Percentiles rank a stretch among this genome's conserved stretches.
Conservation (phyloP, 2,329 filamentous ascomycete species). For the Hypoxylon sp. region DNA sequence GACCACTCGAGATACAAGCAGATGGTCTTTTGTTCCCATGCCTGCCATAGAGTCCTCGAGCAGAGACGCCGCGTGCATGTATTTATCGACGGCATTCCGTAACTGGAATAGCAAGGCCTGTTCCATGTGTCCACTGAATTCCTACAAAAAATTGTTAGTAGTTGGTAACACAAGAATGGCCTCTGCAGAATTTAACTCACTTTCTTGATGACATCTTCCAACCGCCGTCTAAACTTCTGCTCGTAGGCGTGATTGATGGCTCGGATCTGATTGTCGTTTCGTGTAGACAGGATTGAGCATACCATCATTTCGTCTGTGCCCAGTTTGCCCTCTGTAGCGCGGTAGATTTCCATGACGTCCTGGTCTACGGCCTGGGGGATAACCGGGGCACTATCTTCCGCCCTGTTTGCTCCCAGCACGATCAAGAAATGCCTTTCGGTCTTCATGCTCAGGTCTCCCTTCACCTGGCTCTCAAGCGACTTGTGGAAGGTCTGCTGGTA, state of each 20-base stretch:
- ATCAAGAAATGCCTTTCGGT: slow-evolving; percentile 89
- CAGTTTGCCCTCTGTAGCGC: slow-evolving; percentile 79
- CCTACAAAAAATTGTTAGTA: slow-evolving; percentile 58
- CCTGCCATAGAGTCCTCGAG: slow-evolving; percentile 93
- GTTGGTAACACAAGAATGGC: background rate
- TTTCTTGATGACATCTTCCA: slow-evolving; percentile 82
- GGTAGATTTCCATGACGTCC: slow-evolving; percentile 83
- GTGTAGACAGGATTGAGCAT: slow-evolving; percentile 81
- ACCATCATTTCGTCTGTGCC: slow-evolving; percentile 83
- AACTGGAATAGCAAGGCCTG: slow-evolving; percentile 85
- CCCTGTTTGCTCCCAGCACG: slow-evolving; percentile 79
- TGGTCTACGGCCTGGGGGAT: slow-evolving; percentile 80
- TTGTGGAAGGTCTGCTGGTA: slow-evolving; percentile 79
- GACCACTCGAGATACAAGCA: slow-evolving; percentile 83
- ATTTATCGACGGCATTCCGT: slow-evolving; percentile 82
- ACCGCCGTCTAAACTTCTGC: slow-evolving; percentile 76
- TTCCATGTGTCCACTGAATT: slow-evolving; percentile 95
- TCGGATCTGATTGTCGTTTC: slow-evolving; percentile 86
- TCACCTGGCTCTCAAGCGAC: slow-evolving; percentile 79
- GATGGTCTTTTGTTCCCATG: slow-evolving; percentile 85
- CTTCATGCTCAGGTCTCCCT: slow-evolving; percentile 85
- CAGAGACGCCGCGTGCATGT: slow-evolving; percentile 84
- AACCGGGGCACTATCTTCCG: slow-evolving; percentile 83
- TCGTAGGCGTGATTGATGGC: slow-evolving; percentile 84
- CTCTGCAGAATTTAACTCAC: slow-evolving; percentile 57